Base-by-base conservation (phyloP, 257 asterid genomes). In the Solanum gracilifrons region DNA sequence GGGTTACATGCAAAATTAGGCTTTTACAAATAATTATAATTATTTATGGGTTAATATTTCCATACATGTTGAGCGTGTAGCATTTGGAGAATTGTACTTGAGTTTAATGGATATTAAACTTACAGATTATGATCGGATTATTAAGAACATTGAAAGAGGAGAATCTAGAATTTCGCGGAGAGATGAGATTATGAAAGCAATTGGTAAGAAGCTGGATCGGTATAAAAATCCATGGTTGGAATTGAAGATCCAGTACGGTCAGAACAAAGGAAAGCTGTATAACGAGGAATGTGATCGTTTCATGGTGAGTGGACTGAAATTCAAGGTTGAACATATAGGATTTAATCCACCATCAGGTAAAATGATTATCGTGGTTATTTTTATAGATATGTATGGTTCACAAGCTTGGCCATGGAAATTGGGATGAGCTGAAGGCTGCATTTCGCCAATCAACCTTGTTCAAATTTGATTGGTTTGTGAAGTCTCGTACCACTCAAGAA, bases 181-280 rank as follows among this genome's bases (percentile, higher is more conserved):
- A 92, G 99, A 97, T 89, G 99, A 97, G 94, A 97, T 97, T 91
- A 95, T 96, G 99, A 96, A 95, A 91, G 99, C 99, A 46, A 94
- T 97, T 60, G 99, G 98, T 86, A 97, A 96, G 93, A 96, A 97
- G 88, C 36, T 97, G 94, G 99, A 97, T 82, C 98, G 99, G 80
- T 97, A 96, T 79, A 96, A 95, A 93, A 97, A 97, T 91, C 99
- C 99, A 62, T 97, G 99, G 99, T 92, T 95, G 88, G 99, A 97
- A 89, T 83, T 97, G 86, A 96, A 96, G 94, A 97, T 97, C 89
- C 99, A 94, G 89, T 96, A 97, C 88, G 99, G 99, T 87, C 99
- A 97, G 94, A 97, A 97, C 95, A 97, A 97, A 89, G 99, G 99
- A 88, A 97, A 97, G 94, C 75, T 97, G 89, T 97, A 96, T 91